Conservation (phyloP, 768 basidiomycete species). For the Podaxis sp. region DNA sequence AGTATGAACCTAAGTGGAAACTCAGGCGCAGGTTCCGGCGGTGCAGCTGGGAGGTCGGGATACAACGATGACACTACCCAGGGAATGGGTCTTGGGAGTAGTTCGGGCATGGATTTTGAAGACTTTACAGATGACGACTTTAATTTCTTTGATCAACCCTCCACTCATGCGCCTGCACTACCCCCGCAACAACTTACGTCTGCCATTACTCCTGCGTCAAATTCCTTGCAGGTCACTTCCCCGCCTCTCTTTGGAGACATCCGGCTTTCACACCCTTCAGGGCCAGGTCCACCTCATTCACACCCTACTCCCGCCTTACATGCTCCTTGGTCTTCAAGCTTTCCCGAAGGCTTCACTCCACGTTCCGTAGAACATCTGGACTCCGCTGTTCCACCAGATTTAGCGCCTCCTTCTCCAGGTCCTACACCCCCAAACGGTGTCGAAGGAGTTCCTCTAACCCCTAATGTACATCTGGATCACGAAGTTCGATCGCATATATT, state of each 20-base stretch:
- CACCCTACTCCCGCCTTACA: conserved; percentile 8
- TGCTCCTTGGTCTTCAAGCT: conserved; percentile 2
- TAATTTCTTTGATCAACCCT: conserved; percentile 74
- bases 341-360: conserved; percentile 26
- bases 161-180: conserved; percentile 16
- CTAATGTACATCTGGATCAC: conserved; percentile 43
- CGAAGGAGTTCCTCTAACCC: conserved; percentile 40
- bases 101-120: conserved; percentile 45
- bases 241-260: conserved; percentile 21
- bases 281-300: conserved; percentile 16
- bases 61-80: conserved; percentile 27
- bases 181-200: conserved; percentile 7
- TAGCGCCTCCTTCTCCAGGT: conserved; percentile 48
- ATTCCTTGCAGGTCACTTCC: neutral
- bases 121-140: conserved; percentile 88
- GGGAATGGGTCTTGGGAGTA: conserved; percentile 23
- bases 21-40: conserved; percentile 19
- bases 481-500: conserved; percentile 9
- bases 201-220: neutral
- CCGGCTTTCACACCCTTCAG: conserved; percentile 18
- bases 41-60: conserved; percentile 2
- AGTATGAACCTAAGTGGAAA: conserved; percentile 21
- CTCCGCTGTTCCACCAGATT: conserved; percentile 29
- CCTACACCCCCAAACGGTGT: conserved; percentile 43
- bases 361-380: conserved; percentile 21